Conservation (phyloP, 2,329 filamentous ascomycete genomes). For the Colletotrichum liaoningense region DNA sequence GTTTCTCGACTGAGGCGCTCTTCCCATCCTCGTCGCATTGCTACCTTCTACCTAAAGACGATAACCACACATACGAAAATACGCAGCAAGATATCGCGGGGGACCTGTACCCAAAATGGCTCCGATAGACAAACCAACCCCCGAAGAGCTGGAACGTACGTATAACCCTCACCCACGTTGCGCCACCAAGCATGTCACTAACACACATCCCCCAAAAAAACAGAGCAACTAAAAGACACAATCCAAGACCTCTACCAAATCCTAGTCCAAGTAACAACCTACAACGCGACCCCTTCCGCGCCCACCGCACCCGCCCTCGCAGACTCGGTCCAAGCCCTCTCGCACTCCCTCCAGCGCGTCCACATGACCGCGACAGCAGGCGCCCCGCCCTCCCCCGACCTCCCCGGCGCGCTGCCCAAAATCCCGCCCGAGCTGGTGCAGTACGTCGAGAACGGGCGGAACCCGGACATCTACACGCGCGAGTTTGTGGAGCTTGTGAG, state of each 20-base stretch:
- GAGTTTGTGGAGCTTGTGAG: constrained; percentile 79
- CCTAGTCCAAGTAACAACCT: constrained; percentile 71
- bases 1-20: too few relatives aligned
- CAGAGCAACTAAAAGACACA: constrained; percentile 70
- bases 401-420: constrained; percentile 53
- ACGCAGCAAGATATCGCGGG: constrained; percentile 2
- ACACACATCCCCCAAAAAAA: not conserved
- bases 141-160: constrained; percentile 54
- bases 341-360: constrained; percentile 50
- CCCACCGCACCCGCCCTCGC: constrained; percentile 22
- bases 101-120: constrained; percentile 47
- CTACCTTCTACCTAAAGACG: not conserved
- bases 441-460: constrained; percentile 78
- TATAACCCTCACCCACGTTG: not conserved
- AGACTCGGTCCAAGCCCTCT: constrained; percentile 47
- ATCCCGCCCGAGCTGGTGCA: constrained; percentile 73
- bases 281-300: constrained; percentile 57
- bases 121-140: constrained; percentile 52
- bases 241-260: constrained; percentile 74
- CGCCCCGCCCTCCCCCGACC: constrained; percentile 29
- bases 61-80: too few relatives aligned
- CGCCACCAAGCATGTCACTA: not conserved
- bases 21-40: not conserved
- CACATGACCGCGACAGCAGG: constrained; percentile 53
- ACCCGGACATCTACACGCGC: constrained; percentile 80